phyloP scores from a whole-genome alignment of 2,329 filamentous ascomycete species.

The Pezicula radicicola region DNA sequence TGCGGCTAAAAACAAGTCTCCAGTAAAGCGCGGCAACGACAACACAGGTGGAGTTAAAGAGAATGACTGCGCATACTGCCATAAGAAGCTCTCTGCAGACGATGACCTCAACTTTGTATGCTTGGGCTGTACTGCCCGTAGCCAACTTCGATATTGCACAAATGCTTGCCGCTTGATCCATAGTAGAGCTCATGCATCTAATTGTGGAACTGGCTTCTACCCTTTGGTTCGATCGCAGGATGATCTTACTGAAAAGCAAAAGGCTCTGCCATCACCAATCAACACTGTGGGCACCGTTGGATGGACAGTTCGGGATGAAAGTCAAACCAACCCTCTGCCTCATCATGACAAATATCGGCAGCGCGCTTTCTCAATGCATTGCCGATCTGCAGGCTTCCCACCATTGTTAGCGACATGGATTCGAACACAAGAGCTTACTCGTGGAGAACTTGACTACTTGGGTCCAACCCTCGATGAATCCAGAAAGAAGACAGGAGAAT shows the following conservation, averaged over 20 bases:
- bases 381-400: slow-evolving; percentile 17
- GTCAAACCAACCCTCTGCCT: no score
- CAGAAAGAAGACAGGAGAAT: slow-evolving; percentile 17
- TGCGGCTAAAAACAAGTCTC: no score
- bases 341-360: slow-evolving; percentile 19
- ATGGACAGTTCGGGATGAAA: background rate
- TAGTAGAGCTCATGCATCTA: slow-evolving; percentile 14
- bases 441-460: background rate
- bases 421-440: slow-evolving; percentile 1
- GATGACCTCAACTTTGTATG: slow-evolving; percentile 15
- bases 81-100: background rate
- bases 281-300: background rate
- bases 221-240: background rate
- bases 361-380: slow-evolving; percentile 20
- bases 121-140: slow-evolving; percentile 16
- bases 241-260: background rate
- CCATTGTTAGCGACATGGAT: slow-evolving; percentile 15
- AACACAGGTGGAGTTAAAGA: background rate
- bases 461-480: slow-evolving; percentile 6
- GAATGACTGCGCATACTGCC: background rate
- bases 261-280: background rate
- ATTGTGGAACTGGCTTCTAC: background rate
- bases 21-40: no score
- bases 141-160: slow-evolving; percentile 20
- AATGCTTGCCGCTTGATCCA: slow-evolving; percentile 21